These are phyloP conservation scores for Fusarium continuum DNA, from an alignment of 2,329 filamentous ascomycete species.

Conservation along the genomic window DNA sequence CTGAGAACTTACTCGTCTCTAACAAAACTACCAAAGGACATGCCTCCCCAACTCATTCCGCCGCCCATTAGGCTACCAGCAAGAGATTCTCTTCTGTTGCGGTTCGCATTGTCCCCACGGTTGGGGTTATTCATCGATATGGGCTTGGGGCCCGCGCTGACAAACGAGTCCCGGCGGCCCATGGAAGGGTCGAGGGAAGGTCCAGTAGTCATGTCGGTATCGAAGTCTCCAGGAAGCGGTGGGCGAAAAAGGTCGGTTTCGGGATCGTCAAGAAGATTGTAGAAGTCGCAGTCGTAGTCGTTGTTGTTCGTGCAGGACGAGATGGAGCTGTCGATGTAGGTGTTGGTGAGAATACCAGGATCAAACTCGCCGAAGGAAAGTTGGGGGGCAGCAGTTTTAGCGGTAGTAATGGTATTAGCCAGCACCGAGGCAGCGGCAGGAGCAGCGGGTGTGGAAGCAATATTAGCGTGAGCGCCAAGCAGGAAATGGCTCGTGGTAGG, in stretches of 20 bases:
- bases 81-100: slow-evolving; percentile 68
- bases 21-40: slow-evolving; percentile 97
- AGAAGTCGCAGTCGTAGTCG: slow-evolving; percentile 4
- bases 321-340: slow-evolving; percentile 32
- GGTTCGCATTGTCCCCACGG: slow-evolving; percentile 62
- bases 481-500: slow-evolving; percentile 43
- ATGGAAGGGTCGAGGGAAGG: slow-evolving; percentile 65
- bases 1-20: slow-evolving; percentile 85
- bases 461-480: slow-evolving; percentile 43
- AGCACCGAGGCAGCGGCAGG: slow-evolving; percentile 41
- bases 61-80: slow-evolving; percentile 75
- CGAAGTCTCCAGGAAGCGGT: slow-evolving; percentile 33
- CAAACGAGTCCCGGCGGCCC: slow-evolving; percentile 71
- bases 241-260: not conserved
- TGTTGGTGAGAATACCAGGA: slow-evolving; percentile 47
- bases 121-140: slow-evolving; percentile 73
- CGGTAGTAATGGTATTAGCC: slow-evolving; percentile 38
- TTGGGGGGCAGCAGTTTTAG: slow-evolving; percentile 38
- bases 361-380: slow-evolving; percentile 27
- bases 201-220: slow-evolving; percentile 66
- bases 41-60: slow-evolving; percentile 96
- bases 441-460: slow-evolving; percentile 37
- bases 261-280: not conserved
- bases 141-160: slow-evolving; percentile 71
- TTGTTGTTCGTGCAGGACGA: no score